Evolutionary conservation across 2,329 filamentous ascomycete species (phyloP), one percentile per base, ranked within the genome.

Genomic region (Diplodia mutila): DNA sequence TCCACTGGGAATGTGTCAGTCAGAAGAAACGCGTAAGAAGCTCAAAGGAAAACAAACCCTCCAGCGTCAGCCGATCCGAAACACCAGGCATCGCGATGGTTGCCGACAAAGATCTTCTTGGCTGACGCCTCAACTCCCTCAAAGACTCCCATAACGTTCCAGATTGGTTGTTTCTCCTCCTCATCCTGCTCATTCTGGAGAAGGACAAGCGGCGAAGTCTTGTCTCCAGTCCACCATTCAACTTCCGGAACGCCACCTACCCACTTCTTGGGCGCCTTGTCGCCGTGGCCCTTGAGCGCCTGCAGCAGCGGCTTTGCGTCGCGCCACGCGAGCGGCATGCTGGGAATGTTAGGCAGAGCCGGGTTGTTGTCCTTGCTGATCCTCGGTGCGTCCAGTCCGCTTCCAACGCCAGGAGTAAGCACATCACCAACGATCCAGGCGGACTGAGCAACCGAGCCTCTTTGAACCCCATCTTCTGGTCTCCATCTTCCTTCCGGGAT

Each of bases 51-150:
- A 25, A 64, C 67, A 18, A 55, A 70, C 69, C 69, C 78, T 39
- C 93, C 92, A 1, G 95, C 91, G 74, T 95, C 92, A 0, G 89
- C 89, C 29, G 93, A 92, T 66, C 95, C 95, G 74, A 95, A 92
- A 64, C 91, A 91, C 92, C 93, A 97, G 0, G 93, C 89, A 78
- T 99, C 95, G 23, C 95, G 92, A 76, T 97, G 94, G 78, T 94
- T 97, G 63, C 95, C 95, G 66, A 99, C 86, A 67, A 97, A 90
- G 74, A 98, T 89, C 67, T 90, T 91, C 79, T 97, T 94, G 69
- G 91, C 87, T 1, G 85, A 84, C 75, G 95, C 90, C 79, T 98
- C 95, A 67, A 92, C 84, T n/a, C 95, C 95, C 14, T 85, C 81
- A 63, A 99, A 94, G 66, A 89, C 87, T 37, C 92, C 94, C 73